phyloP scores from a whole-genome alignment of 768 basidiomycete genomes.

The Dacryopinax primogenitus region DNA sequence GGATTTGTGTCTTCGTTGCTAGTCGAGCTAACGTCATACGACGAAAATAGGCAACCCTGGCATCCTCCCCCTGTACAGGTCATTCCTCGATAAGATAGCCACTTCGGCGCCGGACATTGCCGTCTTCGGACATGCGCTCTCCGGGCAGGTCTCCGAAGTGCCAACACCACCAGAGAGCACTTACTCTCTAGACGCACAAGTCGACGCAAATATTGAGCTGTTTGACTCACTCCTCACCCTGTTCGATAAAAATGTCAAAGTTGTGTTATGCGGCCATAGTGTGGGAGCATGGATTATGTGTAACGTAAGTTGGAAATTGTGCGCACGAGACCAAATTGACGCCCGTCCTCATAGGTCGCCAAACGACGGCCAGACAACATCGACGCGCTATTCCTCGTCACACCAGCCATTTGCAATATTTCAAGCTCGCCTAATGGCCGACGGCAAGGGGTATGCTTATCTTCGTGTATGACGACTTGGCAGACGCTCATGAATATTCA shows the following conservation, averaged over 20 bases:
- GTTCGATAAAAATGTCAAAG: background rate
- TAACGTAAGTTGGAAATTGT: background rate
- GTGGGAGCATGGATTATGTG: constrained; percentile 6
- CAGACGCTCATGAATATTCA: background rate
- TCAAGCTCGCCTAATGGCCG: background rate
- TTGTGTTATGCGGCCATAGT: background rate
- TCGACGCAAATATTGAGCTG: constrained; percentile 3
- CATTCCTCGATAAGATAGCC: background rate
- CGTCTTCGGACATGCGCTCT: background rate
- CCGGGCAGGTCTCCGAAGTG: background rate
- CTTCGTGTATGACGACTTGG: background rate
- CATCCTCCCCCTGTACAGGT: background rate
- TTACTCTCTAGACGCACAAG: background rate
- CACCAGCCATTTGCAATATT: background rate
- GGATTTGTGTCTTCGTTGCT: background rate
- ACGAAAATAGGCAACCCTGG: background rate
- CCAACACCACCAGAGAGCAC: background rate
- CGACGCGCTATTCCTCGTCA: background rate
- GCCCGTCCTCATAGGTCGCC: background rate
- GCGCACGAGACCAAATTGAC: background rate
- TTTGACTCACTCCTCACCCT: background rate
- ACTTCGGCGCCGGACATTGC: background rate
- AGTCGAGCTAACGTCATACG: background rate
- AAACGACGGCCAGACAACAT: background rate
- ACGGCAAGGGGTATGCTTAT: background rate